Evolutionary conservation across 2,329 filamentous ascomycete genomes (phyloP).

Genomic region (Curvularia lunata): DNA sequence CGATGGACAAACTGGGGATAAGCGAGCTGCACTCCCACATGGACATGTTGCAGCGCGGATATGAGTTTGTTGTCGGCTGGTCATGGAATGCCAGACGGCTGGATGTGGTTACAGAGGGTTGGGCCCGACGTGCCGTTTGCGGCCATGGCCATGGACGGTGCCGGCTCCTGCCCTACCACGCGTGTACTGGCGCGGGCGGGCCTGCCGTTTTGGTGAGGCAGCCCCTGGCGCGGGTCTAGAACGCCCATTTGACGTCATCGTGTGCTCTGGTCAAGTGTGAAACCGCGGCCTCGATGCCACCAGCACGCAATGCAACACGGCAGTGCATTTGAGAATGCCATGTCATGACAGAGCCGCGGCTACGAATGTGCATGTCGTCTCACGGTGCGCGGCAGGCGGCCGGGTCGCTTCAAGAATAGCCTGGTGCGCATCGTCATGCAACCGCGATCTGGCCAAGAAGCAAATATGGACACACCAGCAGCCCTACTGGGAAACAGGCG

Average conservation of each 20-base stretch:
- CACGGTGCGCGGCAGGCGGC: not conserved
- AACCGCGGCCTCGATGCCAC: not conserved
- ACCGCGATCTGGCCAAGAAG: not conserved
- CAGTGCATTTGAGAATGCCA: slow-evolving; percentile 12
- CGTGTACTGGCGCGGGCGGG: no score
- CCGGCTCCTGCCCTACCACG: no score
- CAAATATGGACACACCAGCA: not conserved
- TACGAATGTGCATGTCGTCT: not conserved
- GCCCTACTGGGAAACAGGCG: no score
- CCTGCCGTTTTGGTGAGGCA: not conserved
- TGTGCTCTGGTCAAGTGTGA: not conserved
- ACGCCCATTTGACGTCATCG: slow-evolving; percentile 1
- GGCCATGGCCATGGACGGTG: no score
- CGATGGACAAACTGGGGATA: no score
- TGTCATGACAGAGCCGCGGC: slow-evolving; percentile 8
- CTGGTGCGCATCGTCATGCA: no score
- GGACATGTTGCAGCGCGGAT: no score
- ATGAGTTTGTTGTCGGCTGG: no score
- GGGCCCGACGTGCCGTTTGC: no score
- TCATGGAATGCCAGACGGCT: no score
- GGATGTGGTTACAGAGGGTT: no score
- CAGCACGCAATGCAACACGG: not conserved
- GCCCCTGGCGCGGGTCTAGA: not conserved
- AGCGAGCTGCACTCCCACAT: no score
- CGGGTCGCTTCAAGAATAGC: not conserved